These are phyloP conservation scores for Dryadomyces quercus-mongolicae DNA, from an alignment of 2,329 filamentous ascomycete species.

Conservation along the genomic window DNA sequence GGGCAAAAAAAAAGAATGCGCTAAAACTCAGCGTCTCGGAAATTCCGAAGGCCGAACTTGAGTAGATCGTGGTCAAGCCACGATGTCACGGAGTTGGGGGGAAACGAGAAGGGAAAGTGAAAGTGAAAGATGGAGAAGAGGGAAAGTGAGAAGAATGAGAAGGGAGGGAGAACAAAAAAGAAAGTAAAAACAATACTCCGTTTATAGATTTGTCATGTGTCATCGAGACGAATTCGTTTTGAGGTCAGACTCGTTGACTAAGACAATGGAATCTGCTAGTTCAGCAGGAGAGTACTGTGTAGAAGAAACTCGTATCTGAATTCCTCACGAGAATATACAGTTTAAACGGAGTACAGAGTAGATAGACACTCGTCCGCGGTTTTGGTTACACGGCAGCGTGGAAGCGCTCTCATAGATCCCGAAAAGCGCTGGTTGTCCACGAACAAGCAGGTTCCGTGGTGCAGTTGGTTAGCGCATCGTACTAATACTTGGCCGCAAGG, in stretches of 20 bases:
- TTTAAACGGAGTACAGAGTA: too few relatives aligned
- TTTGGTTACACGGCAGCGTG: background rate
- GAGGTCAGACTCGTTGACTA: too few relatives aligned
- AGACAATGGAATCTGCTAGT: too few relatives aligned
- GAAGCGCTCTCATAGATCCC: background rate
- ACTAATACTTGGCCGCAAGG: constrained; percentile 10
- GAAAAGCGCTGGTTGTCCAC: background rate
- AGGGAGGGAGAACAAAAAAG: background rate
- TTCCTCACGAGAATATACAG: too few relatives aligned
- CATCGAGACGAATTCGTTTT: background rate
- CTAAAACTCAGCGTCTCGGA: background rate
- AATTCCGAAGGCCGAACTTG: background rate
- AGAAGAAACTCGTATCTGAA: too few relatives aligned
- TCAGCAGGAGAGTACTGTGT: too few relatives aligned
- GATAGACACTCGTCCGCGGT: too few relatives aligned
- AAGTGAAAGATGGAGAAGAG: too few relatives aligned
- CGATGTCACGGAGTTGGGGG: too few relatives aligned
- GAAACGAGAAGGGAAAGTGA: too few relatives aligned
- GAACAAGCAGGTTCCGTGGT: constrained; percentile 11
- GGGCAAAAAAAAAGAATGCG: background rate
- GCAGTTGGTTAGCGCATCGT: constrained; percentile 14
- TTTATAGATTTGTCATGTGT: too few relatives aligned
- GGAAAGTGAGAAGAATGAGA: background rate
- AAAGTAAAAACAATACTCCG: background rate
- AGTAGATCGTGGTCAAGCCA: background rate